These are phyloP conservation scores for Nemania abortiva DNA, from an alignment of 2,329 filamentous ascomycete species.

Conservation along the genomic window DNA sequence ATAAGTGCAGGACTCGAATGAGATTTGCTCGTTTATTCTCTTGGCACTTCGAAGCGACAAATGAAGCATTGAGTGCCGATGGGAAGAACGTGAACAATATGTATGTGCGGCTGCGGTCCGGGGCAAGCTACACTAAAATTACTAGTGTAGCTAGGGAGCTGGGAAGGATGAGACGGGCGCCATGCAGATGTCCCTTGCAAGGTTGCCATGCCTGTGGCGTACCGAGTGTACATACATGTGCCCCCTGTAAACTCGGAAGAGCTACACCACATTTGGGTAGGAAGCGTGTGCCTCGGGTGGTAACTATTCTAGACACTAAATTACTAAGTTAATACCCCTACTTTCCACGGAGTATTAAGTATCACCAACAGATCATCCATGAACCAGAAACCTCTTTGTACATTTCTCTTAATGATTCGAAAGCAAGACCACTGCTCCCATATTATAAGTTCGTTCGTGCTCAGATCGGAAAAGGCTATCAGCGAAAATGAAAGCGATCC, in stretches of 20 bases:
- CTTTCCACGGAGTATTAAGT: too few species aligned
- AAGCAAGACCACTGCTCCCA: too few species aligned
- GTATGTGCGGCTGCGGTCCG: background rate
- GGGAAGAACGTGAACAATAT: background rate
- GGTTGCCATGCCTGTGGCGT: background rate
- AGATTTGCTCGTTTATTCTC: constrained; percentile 6
- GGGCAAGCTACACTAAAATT: background rate
- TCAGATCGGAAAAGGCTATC: background rate
- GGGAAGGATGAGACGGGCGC: constrained; percentile 1
- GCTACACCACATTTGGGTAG: too few species aligned
- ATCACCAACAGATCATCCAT: too few species aligned
- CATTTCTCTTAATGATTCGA: too few species aligned
- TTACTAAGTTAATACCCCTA: too few species aligned
- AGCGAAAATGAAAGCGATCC: constrained; percentile 4
- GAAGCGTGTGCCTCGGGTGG: background rate
- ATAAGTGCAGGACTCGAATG: background rate
- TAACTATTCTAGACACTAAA: background rate
- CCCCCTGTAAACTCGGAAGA: background rate
- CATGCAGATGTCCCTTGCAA: background rate
- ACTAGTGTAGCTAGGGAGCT: background rate
- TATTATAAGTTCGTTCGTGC: background rate
- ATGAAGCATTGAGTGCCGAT: constrained; percentile 4
- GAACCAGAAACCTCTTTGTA: too few species aligned
- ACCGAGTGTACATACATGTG: background rate
- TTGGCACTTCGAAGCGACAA: background rate